Base-by-base conservation (phyloP, 148 eudicot genomes). In the Drosera capensis region DNA sequence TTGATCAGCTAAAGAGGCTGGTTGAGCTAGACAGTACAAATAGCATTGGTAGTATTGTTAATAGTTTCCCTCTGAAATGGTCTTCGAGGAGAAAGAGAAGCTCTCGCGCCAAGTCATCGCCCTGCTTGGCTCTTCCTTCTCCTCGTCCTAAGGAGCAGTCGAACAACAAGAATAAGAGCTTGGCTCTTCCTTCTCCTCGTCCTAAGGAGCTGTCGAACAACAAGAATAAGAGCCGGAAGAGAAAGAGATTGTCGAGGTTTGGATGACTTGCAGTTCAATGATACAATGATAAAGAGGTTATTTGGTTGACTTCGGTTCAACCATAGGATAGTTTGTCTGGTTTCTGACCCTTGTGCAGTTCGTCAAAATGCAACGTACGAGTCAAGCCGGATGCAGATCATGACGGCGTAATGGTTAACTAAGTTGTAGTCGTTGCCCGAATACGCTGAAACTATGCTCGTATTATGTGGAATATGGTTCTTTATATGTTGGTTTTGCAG, bases 1-100 rank as follows among this genome's bases (percentile, higher is more conserved):
- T 78, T 48, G 80, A 65, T 48, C 84, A 78, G 51, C 72, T 81
- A 34, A 69, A 69, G 49, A 75, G 60, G 44, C 73, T 81, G 20
- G 93, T 78, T 45, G 73, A 81, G 28, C 67, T 86, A 15, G 65
- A 70, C 36, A 55, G 51, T 42, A 45, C 80, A 14, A 47, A 51
- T 54, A 68, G 78, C 61, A 63, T 86, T 34, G 57, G 75, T 20
- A 48, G 23, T 13, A 69, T 81, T 16, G 81, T 81, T 20, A 56
- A 73, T 39, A 67, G 64, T 19, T 64, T 86, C 45, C 81, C 86
- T 5, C 39, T 81, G 55, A 73, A 67, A 50, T 86, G 96, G 93
- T 71, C 51, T 48, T 74, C 71, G 4, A 81, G 67, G 56, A 78
- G 65, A 62, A 30, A 63, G 20, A 57, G 93, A 67, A 72, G 72